These are phyloP conservation scores for Elasticomyces elasticus DNA, from an alignment of 495 filamentous ascomycete genomes.

Conservation along the genomic window DNA sequence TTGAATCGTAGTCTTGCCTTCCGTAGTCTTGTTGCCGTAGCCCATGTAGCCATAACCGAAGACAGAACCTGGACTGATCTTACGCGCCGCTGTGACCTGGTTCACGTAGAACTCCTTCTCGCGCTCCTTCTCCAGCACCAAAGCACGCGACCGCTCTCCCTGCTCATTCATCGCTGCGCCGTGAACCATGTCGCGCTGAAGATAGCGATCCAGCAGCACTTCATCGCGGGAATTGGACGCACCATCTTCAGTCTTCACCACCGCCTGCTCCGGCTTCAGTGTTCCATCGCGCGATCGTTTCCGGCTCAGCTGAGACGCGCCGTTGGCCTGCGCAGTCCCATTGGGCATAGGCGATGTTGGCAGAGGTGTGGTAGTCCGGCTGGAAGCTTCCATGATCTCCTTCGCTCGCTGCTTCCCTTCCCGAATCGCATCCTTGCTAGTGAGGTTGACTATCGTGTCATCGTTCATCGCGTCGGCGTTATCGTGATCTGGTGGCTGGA, in stretches of 20 bases:
- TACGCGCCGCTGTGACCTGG: conserved; percentile 40
- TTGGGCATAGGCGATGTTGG: conserved; percentile 27
- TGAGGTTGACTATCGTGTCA: neutral
- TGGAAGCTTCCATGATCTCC: conserved; percentile 45
- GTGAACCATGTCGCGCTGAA: conserved; percentile 65
- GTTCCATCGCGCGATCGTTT: conserved; percentile 55
- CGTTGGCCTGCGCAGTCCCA: conserved; percentile 28
- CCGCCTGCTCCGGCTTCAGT: conserved; percentile 12
- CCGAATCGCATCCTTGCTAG: conserved; percentile 33
- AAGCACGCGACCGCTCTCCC: conserved; percentile 19
- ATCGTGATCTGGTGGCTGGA: conserved; percentile 4
- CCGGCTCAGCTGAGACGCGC: conserved; percentile 31
- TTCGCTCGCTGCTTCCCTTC: conserved; percentile 53
- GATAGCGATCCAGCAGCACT: conserved; percentile 58
- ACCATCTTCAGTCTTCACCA: conserved; percentile 18
- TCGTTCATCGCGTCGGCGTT: neutral
- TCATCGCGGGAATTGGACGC: conserved; percentile 24
- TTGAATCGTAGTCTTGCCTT: conserved; percentile 50
- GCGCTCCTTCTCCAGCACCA: conserved; percentile 36
- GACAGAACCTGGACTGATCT: conserved; percentile 48
- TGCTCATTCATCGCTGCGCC: conserved; percentile 49
- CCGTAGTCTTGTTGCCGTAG: conserved; percentile 77
- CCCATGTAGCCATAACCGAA: conserved; percentile 81
- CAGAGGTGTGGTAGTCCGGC: conserved; percentile 19
- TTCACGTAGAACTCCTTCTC: conserved; percentile 45